phyloP scores from a whole-genome alignment of 305 asterid genomes.

The Fraxinus sp. region DNA sequence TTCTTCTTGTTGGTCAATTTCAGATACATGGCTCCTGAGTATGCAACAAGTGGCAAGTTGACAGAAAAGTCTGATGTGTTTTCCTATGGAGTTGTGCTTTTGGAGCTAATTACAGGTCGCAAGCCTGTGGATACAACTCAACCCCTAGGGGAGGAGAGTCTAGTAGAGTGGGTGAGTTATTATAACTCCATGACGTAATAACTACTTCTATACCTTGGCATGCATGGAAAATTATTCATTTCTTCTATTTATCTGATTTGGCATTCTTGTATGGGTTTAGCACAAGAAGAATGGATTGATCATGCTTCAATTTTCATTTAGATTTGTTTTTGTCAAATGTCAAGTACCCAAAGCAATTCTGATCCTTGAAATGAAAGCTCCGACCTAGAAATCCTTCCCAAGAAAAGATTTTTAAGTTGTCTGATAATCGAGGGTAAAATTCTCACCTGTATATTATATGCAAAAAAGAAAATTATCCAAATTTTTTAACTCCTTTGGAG shows the following conservation, averaged over 20 bases:
- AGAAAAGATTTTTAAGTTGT: not conserved
- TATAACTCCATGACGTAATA: not conserved
- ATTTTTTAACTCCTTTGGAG: not conserved
- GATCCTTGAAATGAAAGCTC: not conserved
- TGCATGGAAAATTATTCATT: not conserved
- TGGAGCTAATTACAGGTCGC: constrained; percentile 84
- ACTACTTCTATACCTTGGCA: not conserved
- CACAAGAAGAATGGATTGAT: not conserved
- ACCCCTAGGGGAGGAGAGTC: constrained; percentile 87
- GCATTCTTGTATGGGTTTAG: not conserved
- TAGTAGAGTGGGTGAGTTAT: constrained; percentile 86
- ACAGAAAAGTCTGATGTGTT: constrained; percentile 82
- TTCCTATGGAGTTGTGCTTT: constrained; percentile 88
- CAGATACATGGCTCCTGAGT: constrained; percentile 99
- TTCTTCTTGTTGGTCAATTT: constrained; percentile 16
- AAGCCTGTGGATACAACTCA: constrained; percentile 92
- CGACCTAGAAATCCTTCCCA: not conserved
- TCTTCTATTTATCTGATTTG: constrained; percentile 2
- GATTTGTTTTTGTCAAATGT: not conserved
- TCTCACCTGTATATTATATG: not conserved
- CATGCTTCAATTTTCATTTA: not conserved
- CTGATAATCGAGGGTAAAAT: not conserved
- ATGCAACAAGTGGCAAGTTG: constrained; percentile 88
- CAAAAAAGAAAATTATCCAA: not conserved
- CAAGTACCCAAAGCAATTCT: not conserved